Evolutionary conservation across 805 yeast genomes (phyloP).

Genomic region (Komagataella phaffii): DNA sequence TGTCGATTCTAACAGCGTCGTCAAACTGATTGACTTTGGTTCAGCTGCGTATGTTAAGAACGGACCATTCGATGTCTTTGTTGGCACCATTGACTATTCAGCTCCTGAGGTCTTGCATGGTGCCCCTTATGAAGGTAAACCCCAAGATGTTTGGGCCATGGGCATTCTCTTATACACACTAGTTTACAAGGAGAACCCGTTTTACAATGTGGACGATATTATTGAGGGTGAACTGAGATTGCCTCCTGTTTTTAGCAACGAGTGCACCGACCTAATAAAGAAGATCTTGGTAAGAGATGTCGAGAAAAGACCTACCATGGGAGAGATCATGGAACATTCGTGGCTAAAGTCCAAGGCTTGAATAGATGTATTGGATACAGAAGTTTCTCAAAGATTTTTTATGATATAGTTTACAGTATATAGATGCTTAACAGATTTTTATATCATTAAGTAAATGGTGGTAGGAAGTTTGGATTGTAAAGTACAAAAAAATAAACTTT

Average conservation of each 20-base stretch:
- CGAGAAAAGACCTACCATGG: conserved; percentile 56
- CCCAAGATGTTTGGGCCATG: conserved; percentile 96
- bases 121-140: conserved; percentile 78
- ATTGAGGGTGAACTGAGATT: conserved; percentile 77
- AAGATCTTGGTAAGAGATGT: conserved; percentile 59
- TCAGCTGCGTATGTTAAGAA: conserved; percentile 87
- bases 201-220: conserved; percentile 89
- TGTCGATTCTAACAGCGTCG: conserved; percentile 58
- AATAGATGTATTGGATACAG: too few relatives aligned
- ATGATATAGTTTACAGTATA: too few relatives aligned
- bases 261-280: conserved; percentile 45
- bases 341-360: conserved; percentile 33
- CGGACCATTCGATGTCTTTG: conserved; percentile 96
- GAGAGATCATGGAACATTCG: conserved; percentile 51
- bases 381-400: too few relatives aligned
- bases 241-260: conserved; percentile 51
- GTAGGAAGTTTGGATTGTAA: too few relatives aligned
- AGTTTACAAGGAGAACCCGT: conserved; percentile 89
- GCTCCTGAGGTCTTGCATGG: conserved; percentile 94
- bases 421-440: too few relatives aligned
- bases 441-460: too few relatives aligned
- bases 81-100: conserved; percentile 94
- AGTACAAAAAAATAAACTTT: too few relatives aligned
- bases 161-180: conserved; percentile 86
- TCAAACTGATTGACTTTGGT: conserved; percentile 93